Evolutionary conservation across 1,284 basidiomycete genomes (phyloP), one percentile per base, ranked within the genome.

Genomic region (Rhodotorula sp.): DNA sequence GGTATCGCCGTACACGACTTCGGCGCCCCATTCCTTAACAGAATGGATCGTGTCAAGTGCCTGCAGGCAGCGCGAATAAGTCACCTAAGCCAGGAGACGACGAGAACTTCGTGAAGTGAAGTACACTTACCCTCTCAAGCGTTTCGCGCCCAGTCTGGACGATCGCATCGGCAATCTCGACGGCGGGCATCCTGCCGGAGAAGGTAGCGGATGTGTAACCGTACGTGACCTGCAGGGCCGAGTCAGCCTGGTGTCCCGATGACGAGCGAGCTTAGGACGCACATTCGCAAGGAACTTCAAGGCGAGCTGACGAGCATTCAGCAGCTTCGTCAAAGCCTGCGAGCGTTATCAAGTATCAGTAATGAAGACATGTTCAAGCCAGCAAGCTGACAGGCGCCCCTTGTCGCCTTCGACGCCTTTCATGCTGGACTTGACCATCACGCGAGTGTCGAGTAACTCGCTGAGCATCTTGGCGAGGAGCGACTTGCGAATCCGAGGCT

Each of bases 1-100:
- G 0, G 96, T 99, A 77, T 99, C 95, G n/a, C 96, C 95, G 78
- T 99, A 99, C 9, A 98, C 92, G 9, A 97, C 91, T 76, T 88
- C 85, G 4, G 92, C 94, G 8, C 88, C 89, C 95, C 95, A 98
- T 78, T 88, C 89, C 54, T 83, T 82, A 3, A 86, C 89, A 1
- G 84, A 82, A 67, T 96, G 87, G 70, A 99, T 94, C 44, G 88
- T 77, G 55, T 86, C 84, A 73, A 97, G 92, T 0, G 95, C 93
- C 90, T 94, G 73, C 11, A 47, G 2, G 28, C n/a, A n/a, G n/a
- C n/a, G n/a, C n/a, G n/a, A n/a, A n/a, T n/a, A n/a, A n/a, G n/a
- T n/a, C n/a, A n/a, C n/a, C n/a, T n/a, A n/a, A n/a, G n/a, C n/a
- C n/a, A 44, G 0, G 2, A 7, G n/a, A 3, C 15, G 48, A n/a